Evolutionary conservation across 306 rosid species (phyloP), one percentile per base, ranked within the genome.

Genomic region (Trichosanthes truncata): DNA sequence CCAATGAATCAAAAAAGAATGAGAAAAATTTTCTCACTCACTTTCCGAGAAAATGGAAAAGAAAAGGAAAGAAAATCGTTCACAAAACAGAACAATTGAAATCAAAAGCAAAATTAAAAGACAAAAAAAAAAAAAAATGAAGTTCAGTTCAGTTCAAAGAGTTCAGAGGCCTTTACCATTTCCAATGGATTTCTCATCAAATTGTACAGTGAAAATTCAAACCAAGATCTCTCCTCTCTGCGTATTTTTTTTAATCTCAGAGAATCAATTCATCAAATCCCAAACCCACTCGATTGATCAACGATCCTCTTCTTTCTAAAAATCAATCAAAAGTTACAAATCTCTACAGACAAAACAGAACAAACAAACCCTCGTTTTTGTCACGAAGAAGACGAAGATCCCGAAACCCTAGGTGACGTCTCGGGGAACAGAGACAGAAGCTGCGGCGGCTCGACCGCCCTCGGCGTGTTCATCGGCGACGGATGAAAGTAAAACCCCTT

Each of bases 401-500:
- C 91, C 23, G 97, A 89, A 66, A 91, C 89, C 84, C 93, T 93
- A 0, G 99, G 99, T 31, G 99, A 93, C 9, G 93, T 81, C 1
- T 89, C 66, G 5, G 99, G 99, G 60, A 95, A 95, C 68, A 95
- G 77, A 72, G 97, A 88, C 86, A 95, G 79, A 8, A 95, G 94
- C 89, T 87, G 91, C 6, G 97, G 97, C 74, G 96, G 97, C 62
- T 89, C 87, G 0, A 92, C 81, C 60, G 77, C 91, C 78, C 96
- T 88, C 0, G 96, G 97, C 5, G 97, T 89, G 3, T 79, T 59
- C 78, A 86, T 85, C 29, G 97, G 97, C 33, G 97, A 88, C 0
- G 94, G 96, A 80, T 92, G 97, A 74, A 95, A 84, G 83, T 84
- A 95, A 84, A 89, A 95, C 26, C 97, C 97, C 57, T 89, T 95